Conservation (phyloP, 208 protist species). For the Tritrichomonas musculus region DNA sequence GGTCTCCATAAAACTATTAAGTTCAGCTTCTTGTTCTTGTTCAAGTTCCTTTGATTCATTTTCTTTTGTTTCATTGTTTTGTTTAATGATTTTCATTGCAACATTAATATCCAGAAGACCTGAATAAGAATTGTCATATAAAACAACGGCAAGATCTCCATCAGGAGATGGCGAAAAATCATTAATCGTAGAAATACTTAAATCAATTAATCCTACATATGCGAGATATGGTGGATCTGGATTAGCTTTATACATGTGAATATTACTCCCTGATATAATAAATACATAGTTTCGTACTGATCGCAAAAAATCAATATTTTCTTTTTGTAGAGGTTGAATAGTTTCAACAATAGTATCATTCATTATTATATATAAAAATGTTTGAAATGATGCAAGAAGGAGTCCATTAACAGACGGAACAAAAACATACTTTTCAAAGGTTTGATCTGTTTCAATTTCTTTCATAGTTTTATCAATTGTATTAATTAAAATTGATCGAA, state of each 20-base stretch:
- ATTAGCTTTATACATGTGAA: not conserved
- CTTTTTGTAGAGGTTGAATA: not conserved
- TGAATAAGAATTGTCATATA: constrained; percentile 12
- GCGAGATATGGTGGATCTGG: not conserved
- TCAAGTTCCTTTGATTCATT: not conserved
- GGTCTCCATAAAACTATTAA: not conserved
- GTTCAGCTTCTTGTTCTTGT: not conserved
- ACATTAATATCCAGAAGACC: not conserved
- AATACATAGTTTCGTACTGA: constrained; percentile 21
- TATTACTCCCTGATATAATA: not conserved
- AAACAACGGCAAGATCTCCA: constrained; percentile 19
- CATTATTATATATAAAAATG: not conserved
- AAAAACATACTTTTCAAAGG: not conserved
- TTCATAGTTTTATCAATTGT: not conserved
- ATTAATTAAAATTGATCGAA: not conserved
- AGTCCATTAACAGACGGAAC: not conserved
- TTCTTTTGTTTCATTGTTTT: not conserved
- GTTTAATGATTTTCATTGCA: not conserved
- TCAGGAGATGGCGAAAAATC: constrained; percentile 30
- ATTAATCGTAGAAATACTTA: not conserved
- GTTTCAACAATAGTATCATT: not conserved
- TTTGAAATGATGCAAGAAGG: not conserved
- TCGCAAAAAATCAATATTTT: not conserved
- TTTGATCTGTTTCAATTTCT: not conserved
- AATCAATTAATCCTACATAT: not conserved